These are phyloP conservation scores for Emmonsiellopsis sp. DNA, from an alignment of 2,329 filamentous ascomycete species.

Conservation along the genomic window DNA sequence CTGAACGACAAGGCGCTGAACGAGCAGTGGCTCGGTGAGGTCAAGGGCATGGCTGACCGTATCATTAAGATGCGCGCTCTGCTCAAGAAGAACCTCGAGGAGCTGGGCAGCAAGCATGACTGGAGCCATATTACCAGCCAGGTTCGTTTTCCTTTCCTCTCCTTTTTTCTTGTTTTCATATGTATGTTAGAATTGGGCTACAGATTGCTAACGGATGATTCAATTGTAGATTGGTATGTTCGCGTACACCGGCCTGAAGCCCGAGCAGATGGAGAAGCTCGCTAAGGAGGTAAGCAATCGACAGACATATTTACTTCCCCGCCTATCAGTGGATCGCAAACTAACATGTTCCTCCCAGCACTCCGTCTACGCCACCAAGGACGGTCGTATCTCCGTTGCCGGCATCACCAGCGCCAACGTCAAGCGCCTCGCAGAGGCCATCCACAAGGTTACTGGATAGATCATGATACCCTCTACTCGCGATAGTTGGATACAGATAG, in stretches of 20 bases:
- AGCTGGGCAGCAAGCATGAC: conserved; percentile 90
- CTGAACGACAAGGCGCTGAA: conserved; percentile 77
- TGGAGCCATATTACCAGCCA: conserved; percentile 98
- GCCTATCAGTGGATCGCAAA: background rate
- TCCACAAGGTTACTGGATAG: conserved; percentile 44
- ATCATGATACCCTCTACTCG: background rate
- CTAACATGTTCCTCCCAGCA: conserved; percentile 40
- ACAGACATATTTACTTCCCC: too few relatives aligned
- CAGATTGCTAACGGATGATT: background rate
- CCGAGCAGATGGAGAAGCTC: conserved; percentile 83
- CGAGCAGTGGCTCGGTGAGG: conserved; percentile 89
- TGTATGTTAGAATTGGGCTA: background rate
- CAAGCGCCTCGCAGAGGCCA: conserved; percentile 41
- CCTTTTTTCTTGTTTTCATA: background rate
- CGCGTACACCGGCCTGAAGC: conserved; percentile 86
- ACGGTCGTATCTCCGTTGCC: conserved; percentile 44
- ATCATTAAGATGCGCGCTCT: conserved; percentile 97
- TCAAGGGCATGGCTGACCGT: conserved; percentile 97
- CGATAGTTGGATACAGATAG: too few relatives aligned
- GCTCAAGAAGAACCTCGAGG: conserved; percentile 89
- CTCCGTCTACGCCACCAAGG: conserved; percentile 93
- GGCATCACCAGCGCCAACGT: conserved; percentile 44
- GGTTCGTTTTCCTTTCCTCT: conserved; percentile 22
- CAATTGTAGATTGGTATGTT: conserved; percentile 83
- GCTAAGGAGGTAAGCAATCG: conserved; percentile 62